These are phyloP conservation scores for Acanthochlamys bracteata DNA, from an alignment of 106 monocot species.

Conservation along the genomic window DNA sequence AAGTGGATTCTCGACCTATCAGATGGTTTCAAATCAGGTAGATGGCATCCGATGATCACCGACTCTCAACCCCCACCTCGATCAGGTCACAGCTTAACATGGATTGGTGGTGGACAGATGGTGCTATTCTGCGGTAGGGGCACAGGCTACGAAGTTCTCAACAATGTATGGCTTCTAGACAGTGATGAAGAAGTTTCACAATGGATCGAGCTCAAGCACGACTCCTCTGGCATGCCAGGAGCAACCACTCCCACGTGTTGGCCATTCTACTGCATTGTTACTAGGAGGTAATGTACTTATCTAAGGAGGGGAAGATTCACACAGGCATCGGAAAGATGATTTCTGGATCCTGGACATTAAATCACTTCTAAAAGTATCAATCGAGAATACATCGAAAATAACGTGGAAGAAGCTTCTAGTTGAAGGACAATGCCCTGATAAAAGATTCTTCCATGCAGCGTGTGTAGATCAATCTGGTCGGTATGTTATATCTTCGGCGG, in stretches of 20 bases:
- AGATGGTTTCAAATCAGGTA: slow-evolving; percentile 15
- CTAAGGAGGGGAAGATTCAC: slow-evolving; percentile 85
- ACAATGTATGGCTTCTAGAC: slow-evolving; percentile 81
- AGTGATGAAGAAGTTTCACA: slow-evolving; percentile 25
- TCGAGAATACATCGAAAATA: slow-evolving; percentile 14
- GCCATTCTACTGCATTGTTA: slow-evolving; percentile 59
- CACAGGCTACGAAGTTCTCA: slow-evolving; percentile 65
- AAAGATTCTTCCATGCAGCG: slow-evolving; percentile 74
- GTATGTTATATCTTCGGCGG: slow-evolving; percentile 69
- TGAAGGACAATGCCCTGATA: slow-evolving; percentile 40
- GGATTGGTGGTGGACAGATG: slow-evolving; percentile 47
- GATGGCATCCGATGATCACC: slow-evolving; percentile 45
- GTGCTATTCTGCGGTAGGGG: slow-evolving; percentile 81
- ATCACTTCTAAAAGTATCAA: slow-evolving; percentile 10
- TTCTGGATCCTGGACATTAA: slow-evolving; percentile 66
- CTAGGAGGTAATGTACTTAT: slow-evolving; percentile 71
- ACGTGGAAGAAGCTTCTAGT: slow-evolving; percentile 62
- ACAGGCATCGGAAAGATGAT: slow-evolving; percentile 71
- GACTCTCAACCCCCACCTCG: slow-evolving; percentile 46
- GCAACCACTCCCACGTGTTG: slow-evolving; percentile 56
- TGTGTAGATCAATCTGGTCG: slow-evolving; percentile 53
- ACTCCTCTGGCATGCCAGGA: slow-evolving; percentile 14
- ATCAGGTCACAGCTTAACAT: slow-evolving; percentile 82
- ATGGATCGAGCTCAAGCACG: slow-evolving; percentile 63
- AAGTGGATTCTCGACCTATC: slow-evolving; percentile 73